Percentiles rank a stretch among this genome's conserved stretches.
Conservation (phyloP, 345 rosid genomes). For the Salix viminalis region DNA sequence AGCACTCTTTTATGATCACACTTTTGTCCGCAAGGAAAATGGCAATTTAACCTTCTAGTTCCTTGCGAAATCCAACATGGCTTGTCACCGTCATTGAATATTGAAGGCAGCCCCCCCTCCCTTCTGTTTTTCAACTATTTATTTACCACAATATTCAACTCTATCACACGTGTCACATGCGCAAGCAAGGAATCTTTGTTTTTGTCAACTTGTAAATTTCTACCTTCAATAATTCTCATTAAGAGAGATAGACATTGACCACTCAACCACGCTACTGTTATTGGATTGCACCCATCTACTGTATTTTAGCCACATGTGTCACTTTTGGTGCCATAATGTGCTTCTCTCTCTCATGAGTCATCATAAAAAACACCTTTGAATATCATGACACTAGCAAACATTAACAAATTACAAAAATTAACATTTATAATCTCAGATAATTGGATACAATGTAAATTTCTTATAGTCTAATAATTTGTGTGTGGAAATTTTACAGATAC, state of each 20-base stretch:
- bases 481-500: slow-evolving; percentile 33
- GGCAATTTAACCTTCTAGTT: not conserved
- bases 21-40: not conserved
- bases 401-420: not conserved
- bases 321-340: not conserved
- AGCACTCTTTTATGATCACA: not conserved
- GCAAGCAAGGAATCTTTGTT: not conserved
- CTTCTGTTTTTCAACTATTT: not conserved
- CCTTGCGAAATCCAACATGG: slow-evolving; percentile 21
- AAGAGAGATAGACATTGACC: slow-evolving; percentile 19
- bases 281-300: not conserved
- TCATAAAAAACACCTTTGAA: not conserved
- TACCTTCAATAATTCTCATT: slow-evolving; percentile 20
- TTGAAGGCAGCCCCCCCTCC: not conserved
- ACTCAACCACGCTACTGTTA: slow-evolving; percentile 14
- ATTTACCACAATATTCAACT: not conserved
- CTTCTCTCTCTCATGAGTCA: not conserved
- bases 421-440: not conserved
- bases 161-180: not conserved
- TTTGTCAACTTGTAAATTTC: not conserved
- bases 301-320: slow-evolving; percentile 9
- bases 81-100: slow-evolving; percentile 9
- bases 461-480: not conserved
- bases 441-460: not conserved
- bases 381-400: not conserved